phyloP scores from a whole-genome alignment of 1,284 basidiomycete genomes.

The Sporisorium graminicola region DNA sequence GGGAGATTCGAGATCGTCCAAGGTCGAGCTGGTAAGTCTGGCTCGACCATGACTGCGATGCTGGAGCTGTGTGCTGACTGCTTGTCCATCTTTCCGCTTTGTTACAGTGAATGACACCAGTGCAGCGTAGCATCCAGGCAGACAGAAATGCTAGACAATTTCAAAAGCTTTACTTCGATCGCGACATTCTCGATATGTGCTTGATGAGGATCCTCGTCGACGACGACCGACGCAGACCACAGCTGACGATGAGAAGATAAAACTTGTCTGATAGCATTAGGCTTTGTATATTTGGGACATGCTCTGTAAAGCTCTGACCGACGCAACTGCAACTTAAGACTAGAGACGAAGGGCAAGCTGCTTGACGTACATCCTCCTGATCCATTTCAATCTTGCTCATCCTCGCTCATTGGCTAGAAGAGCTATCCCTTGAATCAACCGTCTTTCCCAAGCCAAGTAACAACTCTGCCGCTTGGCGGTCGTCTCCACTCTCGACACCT shows the following conservation, averaged over 20 bases:
- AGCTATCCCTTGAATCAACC: conserved; percentile 26
- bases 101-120: conserved; percentile 9
- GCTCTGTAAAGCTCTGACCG: not conserved
- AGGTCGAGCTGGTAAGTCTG: conserved; percentile 51
- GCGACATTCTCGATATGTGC: too few species aligned
- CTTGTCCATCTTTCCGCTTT: not conserved
- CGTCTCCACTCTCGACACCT: conserved; percentile 21
- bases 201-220: not conserved
- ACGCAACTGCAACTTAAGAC: not conserved
- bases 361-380: not conserved
- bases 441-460: conserved; percentile 55
- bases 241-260: not conserved
- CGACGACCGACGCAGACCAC: not conserved
- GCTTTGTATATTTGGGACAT: not conserved
- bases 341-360: not conserved
- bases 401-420: conserved; percentile 13
- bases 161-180: too few species aligned
- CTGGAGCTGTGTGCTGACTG: not conserved
- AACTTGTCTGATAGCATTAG: conserved; percentile 1
- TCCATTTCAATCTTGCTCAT: not conserved
- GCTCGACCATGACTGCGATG: conserved; percentile 21
- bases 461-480: conserved; percentile 58
- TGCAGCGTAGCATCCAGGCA: not conserved
- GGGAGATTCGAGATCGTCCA: not conserved
- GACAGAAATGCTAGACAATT: too few species aligned